Evolutionary conservation across 805 yeast genomes (phyloP), one percentile per base, ranked within the genome.

Genomic region (Yarrowia sp.): DNA sequence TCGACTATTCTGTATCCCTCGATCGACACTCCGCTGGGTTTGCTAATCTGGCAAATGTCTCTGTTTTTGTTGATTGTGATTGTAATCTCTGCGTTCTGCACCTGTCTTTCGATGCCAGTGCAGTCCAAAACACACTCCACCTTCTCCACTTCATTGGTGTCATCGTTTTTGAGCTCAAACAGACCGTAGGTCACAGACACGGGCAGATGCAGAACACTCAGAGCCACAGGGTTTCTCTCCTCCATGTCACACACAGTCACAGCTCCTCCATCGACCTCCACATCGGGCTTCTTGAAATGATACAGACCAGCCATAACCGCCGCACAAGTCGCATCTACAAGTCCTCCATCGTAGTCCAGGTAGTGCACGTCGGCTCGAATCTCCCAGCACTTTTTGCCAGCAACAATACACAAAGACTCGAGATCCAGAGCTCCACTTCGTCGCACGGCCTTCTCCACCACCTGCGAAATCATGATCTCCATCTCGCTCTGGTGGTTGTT

Each of bases 341-440:
- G 84, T 19, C 96, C 96, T 50, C 99, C 99, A 78, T 95, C 99
- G 75, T 87, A 92, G 76, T 92, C 89, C 69, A 95, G 79, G 74
- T 91, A 90, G 75, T 92, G 97, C 16, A 95, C 86, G 75, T 93
- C 98, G 0, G 96, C 98, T 69, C 96, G 84, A 12, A 95, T 82
- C 69, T 87, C 84, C 99, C 99, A 95, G 75, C 97, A 92, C 72
- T 91, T 89, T 67, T 87, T 84, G 1, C 98, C 98, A 0, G 97
- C 97, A 26, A 90, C 85, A 55, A 95, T 91, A 79, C 98, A 94
- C 55, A 95, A 79, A 61, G 91, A 86, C 77, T 95, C 99, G 50
- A 94, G 83, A 78, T 95, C 99, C 55, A 95, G 80, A 0, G 98
- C 97, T 71, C 90, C 90, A 1, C 97, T 90, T 75, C 97, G 83